Conservation (phyloP, 352 stramenopile genomes). For the Phytophthora ohioensis region DNA sequence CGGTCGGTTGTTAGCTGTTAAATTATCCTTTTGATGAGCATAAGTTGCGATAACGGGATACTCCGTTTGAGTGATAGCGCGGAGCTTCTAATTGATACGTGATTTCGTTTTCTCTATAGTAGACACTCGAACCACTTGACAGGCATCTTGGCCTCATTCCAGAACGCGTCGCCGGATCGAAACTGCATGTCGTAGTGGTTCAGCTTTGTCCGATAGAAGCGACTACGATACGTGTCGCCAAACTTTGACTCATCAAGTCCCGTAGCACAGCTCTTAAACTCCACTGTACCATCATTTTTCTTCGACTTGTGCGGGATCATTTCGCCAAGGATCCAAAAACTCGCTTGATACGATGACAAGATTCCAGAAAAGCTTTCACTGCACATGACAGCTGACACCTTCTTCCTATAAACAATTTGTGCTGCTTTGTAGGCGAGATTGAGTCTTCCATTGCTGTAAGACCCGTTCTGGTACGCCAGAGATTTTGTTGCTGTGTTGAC, state of each 20-base stretch:
- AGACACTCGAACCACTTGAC: constrained; percentile 52
- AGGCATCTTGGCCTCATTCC: constrained; percentile 41
- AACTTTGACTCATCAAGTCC: constrained; percentile 15
- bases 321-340: constrained; percentile 30
- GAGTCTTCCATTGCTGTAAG: constrained; percentile 18
- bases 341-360: constrained; percentile 31
- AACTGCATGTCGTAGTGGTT: constrained; percentile 53
- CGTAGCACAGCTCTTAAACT: constrained; percentile 40
- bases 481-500: constrained; percentile 22
- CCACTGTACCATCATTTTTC: constrained; percentile 41
- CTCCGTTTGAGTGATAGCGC: not conserved
- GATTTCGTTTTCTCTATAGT: constrained; percentile 25
- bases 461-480: constrained; percentile 36
- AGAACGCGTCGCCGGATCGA: constrained; percentile 38
- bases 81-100: too few species aligned
- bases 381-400: constrained; percentile 46
- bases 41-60: not conserved
- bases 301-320: constrained; percentile 38
- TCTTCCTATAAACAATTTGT: constrained; percentile 32
- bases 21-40: not conserved
- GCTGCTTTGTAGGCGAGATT: constrained; percentile 26
- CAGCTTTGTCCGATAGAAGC: constrained; percentile 24
- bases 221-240: constrained; percentile 16
- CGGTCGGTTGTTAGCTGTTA: too few species aligned
- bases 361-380: constrained; percentile 41